A percentile compares a stretch with the other conserved stretches of the same genome.
phyloP scores from a whole-genome alignment of 768 basidiomycete genomes.

The Polyporus arcularius region DNA sequence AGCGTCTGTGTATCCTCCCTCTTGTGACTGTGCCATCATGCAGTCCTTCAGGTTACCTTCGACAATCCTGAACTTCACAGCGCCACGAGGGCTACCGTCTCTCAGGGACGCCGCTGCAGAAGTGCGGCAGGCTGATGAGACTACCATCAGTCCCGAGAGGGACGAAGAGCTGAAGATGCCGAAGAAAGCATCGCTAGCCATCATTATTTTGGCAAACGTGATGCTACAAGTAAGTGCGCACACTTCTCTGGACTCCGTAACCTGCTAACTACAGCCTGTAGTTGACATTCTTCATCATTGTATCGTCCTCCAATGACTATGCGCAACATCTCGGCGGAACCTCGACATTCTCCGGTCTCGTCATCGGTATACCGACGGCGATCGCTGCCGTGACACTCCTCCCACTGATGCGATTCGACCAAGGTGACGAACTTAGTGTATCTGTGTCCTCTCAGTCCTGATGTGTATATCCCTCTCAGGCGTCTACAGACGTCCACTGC shows the following conservation, averaged over 20 bases:
- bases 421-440: constrained; percentile 39
- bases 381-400: constrained; percentile 61
- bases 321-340: constrained; percentile 62
- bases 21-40: not conserved
- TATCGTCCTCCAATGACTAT: constrained; percentile 66
- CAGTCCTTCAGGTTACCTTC: constrained; percentile 7
- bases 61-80: constrained; percentile 11
- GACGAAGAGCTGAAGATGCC: constrained; percentile 49
- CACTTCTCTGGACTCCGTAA: not conserved
- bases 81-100: not conserved
- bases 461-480: constrained; percentile 36
- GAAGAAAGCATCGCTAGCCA: constrained; percentile 43
- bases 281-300: constrained; percentile 70
- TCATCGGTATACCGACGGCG: constrained; percentile 66
- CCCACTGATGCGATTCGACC: constrained; percentile 55
- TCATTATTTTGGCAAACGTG: constrained; percentile 45
- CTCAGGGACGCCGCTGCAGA: not conserved
- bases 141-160: not conserved
- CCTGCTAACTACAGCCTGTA: constrained; percentile 22
- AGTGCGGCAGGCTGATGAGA: constrained; percentile 2
- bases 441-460: not conserved
- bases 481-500: constrained; percentile 53
- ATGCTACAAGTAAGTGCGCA: constrained; percentile 45
- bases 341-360: constrained; percentile 70
- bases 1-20: too few species aligned